Base-by-base conservation (phyloP, 202 grass and related monocot species). In the Tripidium arundinaceum region DNA sequence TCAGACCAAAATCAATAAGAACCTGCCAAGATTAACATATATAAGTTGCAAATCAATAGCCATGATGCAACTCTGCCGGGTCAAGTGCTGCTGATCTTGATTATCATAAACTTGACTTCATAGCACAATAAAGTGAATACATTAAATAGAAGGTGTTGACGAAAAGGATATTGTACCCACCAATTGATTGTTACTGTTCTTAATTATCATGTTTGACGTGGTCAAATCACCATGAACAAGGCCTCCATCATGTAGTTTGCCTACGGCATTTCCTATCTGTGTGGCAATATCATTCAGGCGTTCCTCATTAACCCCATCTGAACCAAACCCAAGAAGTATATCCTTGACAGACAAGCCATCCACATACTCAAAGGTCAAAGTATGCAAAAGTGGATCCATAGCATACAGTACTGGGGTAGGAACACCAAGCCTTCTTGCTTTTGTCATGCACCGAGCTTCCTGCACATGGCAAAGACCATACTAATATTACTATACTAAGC, bases 391-490 rank as follows among this genome's bases (percentile, higher is more conserved):
- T 40, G 92, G 86, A 38, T 98, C 92, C n/a, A 94, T 59, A 42
- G 87, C 94, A 93, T 94, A 98, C 24, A 98, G 79, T 82, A 89
- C 91, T 68, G 94, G 94, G 55, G 94, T 94, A 69, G 90, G 82
- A 83, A 98, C 92, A 84, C 92, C 94, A 84, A 98, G 88, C 70
- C 76, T 68, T 75, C 94, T 92, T 76, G 94, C 90, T 92, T 98
- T 98, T 79, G 92, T 98, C 84, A 93, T 94, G 92, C 94, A 94
- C 62, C n/a, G 87, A 88, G 90, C 94, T 88, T 98, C 94, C 94
- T 98, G 79, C 41, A 67, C 3, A 75, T 74, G 14, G 38, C 65
- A 70, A 52, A 36, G 19, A 55, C n/a, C n/a, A 55, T 11, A 55
- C 8, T 22, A 55, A 55, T 55, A 55, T n/a, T 24, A 90, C 14